Percentiles rank a stretch among this genome's conserved stretches.
Evolutionary conservation across 768 basidiomycete species (phyloP).

Genomic region (Pleurotus platypus): DNA sequence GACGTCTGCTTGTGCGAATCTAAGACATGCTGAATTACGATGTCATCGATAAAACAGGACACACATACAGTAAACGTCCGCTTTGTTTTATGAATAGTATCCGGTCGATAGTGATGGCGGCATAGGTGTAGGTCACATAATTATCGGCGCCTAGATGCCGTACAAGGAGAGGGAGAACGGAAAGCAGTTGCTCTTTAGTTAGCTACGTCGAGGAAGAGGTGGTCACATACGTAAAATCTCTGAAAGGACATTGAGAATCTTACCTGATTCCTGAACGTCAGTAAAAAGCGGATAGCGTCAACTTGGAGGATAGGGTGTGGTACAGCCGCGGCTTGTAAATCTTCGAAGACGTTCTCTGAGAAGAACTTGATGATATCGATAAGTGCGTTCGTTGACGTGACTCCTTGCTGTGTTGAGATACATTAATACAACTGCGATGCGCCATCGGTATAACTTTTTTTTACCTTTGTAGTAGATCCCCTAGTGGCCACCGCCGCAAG

Average conservation of each 20-base stretch:
- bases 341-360: constrained; percentile 84
- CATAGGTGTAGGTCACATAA: constrained; percentile 94
- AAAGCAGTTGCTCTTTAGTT: constrained; percentile 89
- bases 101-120: constrained; percentile 96
- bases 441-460: constrained; percentile 14
- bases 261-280: constrained; percentile 96
- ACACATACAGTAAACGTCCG: constrained; percentile 64
- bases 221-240: too few species aligned
- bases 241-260: constrained; percentile 10
- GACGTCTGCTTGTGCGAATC: constrained; percentile 86
- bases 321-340: constrained; percentile 68
- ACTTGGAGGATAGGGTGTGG: constrained; percentile 92
- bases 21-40: constrained; percentile 22
- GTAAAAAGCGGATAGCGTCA: constrained; percentile 91
- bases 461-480: constrained; percentile 80
- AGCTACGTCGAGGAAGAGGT: constrained; percentile 43
- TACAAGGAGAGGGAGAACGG: constrained; percentile 84
- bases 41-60: neutral
- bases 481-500: constrained; percentile 91
- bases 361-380: constrained; percentile 97
- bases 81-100: constrained; percentile 88
- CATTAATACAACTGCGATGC: constrained; percentile 3
- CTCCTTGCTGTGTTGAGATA: constrained; percentile 62
- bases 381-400: constrained; percentile 87
- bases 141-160: constrained; percentile 79